phyloP scores from a whole-genome alignment of 1,284 basidiomycete genomes.

The Moesziomyces sp. region DNA sequence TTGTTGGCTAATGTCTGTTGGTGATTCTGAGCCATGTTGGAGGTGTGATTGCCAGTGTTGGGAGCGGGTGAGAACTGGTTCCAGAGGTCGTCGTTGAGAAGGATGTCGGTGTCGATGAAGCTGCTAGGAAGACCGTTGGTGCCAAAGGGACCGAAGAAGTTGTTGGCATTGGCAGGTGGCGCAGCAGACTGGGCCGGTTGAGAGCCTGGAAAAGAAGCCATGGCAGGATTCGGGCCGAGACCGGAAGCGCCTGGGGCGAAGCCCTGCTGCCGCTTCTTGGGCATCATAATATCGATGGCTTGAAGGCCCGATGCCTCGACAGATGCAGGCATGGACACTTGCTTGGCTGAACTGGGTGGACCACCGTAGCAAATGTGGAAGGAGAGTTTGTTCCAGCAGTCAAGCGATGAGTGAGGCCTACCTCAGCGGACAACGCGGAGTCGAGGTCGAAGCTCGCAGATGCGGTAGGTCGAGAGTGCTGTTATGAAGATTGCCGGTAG shows the following conservation, averaged over 20 bases:
- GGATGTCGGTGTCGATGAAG: constrained; percentile 56
- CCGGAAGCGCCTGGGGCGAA: constrained; percentile 32
- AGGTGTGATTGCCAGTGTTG: constrained; percentile 9
- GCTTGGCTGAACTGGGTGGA: not conserved
- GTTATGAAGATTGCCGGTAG: too few species aligned
- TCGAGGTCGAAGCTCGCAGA: too few species aligned
- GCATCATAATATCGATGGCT: constrained; percentile 49
- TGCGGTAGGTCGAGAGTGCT: too few species aligned
- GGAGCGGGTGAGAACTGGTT: constrained; percentile 39
- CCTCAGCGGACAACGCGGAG: too few species aligned
- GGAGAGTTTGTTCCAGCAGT: not conserved
- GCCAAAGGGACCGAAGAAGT: constrained; percentile 38
- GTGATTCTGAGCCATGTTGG: constrained; percentile 10
- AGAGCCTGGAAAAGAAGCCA: constrained; percentile 7
- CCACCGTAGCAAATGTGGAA: not conserved
- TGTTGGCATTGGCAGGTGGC: constrained; percentile 15
- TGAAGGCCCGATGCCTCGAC: constrained; percentile 34
- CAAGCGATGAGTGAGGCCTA: constrained; percentile 1
- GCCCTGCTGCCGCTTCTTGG: constrained; percentile 50
- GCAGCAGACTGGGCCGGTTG: constrained; percentile 6
- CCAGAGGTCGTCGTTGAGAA: constrained; percentile 57
- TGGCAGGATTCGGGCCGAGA: constrained; percentile 11
- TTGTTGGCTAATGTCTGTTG: constrained; percentile 9
- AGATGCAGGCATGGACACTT: constrained; percentile 26
- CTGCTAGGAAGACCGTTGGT: constrained; percentile 39